Base-by-base conservation (phyloP, 2,329 filamentous ascomycete species). In the Colletotrichum paranaense region DNA sequence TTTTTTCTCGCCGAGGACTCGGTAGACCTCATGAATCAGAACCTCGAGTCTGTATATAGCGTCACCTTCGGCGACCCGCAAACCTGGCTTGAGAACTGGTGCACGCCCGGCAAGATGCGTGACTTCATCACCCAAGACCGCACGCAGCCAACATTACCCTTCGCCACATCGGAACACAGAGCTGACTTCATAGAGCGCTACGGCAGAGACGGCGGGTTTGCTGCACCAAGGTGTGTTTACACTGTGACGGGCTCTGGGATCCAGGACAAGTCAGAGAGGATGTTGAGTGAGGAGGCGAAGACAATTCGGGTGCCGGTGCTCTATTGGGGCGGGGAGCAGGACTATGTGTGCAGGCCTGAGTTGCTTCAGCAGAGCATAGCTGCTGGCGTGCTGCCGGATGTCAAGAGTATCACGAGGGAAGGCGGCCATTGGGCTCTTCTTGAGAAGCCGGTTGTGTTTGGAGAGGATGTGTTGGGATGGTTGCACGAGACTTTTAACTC, bases 1-100 rank as follows among this genome's bases (percentile, higher is more conserved):
- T 81, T 88, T 35, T 85, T 88, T 76, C 80, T 79, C 1, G 78
- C 82, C 1, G 77, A 81, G 0, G 84, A 87, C 49, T 84, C 81
- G 1, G 75, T 80, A 1, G 76, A 76, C 1, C 55, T 87, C n/a
- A 77, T 88, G 35, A 78, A 80, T 7, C 70, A 75, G 32, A 81
- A 86, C 67, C 72, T 84, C 0, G 84, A 86, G 32, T 81, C 81
- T 19, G 64, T 82, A 5, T 86, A 81, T 73, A 67, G 77, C 32
- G 78, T 75, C 3, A 72, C 81, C 49, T 83, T 86, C 70, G 79
- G 80, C 9, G 77, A 79, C 0, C 78, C 76, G 1, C 69, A 74
- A 1, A 76, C 76, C 56, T 81, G 80, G 77, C 78, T 83, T 19
- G 73, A 81, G 12, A 78, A 84, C 42, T 84, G 84, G 75, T 84